Conservation (phyloP, 352 stramenopile genomes). For the Phytophthora brassicae region DNA sequence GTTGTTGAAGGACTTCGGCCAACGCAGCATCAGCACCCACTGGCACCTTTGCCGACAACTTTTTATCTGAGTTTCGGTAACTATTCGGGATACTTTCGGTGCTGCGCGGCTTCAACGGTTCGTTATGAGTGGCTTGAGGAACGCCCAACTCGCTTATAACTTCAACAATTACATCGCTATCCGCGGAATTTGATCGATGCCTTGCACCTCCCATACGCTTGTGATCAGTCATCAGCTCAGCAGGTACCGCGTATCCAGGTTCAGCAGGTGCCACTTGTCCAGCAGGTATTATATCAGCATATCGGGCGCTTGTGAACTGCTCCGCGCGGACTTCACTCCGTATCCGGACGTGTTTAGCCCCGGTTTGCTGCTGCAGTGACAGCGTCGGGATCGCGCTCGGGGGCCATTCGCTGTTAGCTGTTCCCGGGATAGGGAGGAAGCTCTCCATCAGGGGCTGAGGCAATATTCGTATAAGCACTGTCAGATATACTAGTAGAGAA, state of each 20-base stretch:
- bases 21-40: background rate
- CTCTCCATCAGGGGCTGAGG: background rate
- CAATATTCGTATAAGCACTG: background rate
- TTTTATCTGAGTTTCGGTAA: background rate
- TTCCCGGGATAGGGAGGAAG: background rate
- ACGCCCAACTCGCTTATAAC: background rate
- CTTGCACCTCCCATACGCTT: background rate
- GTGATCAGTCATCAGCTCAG: background rate
- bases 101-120: background rate
- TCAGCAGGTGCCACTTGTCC: background rate
- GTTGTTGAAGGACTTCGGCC: background rate
- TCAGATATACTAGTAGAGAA: background rate
- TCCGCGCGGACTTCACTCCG: background rate
- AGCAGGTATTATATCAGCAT: background rate
- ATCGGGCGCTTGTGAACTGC: background rate
- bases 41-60: background rate
- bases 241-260: background rate
- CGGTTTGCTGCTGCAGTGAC: background rate
- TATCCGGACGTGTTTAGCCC: background rate
- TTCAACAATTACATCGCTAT: background rate
- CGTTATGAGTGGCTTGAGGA: background rate
- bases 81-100: background rate
- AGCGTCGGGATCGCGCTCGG: background rate
- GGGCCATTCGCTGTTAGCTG: background rate
- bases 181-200: background rate